Conservation (phyloP, 2,329 filamentous ascomycete genomes). For the Triangularia verruculosa region DNA sequence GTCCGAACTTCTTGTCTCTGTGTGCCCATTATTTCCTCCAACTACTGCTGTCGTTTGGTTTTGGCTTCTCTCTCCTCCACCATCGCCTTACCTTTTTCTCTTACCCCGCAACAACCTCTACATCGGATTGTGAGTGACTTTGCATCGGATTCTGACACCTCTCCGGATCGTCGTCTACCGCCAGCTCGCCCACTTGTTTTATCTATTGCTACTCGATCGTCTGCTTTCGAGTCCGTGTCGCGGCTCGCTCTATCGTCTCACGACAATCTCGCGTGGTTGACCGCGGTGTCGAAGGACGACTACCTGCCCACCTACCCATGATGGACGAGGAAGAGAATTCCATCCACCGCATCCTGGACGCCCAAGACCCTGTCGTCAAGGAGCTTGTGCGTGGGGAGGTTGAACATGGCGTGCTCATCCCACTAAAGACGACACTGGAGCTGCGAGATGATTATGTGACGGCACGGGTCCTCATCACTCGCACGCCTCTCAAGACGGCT, state of each 20-base stretch:
- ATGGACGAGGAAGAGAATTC: conserved; percentile 26
- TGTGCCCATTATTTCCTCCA: not conserved
- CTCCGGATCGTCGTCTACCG: not conserved
- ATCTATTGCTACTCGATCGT: not conserved
- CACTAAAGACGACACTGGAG: conserved; percentile 63
- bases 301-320: conserved; percentile 15
- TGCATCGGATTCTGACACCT: not conserved
- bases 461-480: conserved; percentile 66
- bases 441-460: conserved; percentile 56
- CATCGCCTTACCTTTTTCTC: not conserved
- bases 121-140: not conserved
- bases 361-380: conserved; percentile 33
- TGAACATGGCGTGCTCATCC: conserved; percentile 52
- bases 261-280: not conserved
- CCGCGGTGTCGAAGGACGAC: not conserved
- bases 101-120: not conserved
- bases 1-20: not conserved
- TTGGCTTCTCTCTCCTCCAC: conserved; percentile 4
- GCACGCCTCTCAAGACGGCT: conserved; percentile 68
- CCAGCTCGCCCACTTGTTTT: not conserved
- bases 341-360: conserved; percentile 27
- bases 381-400: conserved; percentile 35
- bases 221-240: not conserved
- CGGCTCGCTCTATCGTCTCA: not conserved
- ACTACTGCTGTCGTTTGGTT: not conserved